Percentiles rank a stretch among this genome's conserved stretches.
Evolutionary conservation across 495 filamentous ascomycete genomes (phyloP).

Genomic region (Chaetomidium leptoderma): DNA sequence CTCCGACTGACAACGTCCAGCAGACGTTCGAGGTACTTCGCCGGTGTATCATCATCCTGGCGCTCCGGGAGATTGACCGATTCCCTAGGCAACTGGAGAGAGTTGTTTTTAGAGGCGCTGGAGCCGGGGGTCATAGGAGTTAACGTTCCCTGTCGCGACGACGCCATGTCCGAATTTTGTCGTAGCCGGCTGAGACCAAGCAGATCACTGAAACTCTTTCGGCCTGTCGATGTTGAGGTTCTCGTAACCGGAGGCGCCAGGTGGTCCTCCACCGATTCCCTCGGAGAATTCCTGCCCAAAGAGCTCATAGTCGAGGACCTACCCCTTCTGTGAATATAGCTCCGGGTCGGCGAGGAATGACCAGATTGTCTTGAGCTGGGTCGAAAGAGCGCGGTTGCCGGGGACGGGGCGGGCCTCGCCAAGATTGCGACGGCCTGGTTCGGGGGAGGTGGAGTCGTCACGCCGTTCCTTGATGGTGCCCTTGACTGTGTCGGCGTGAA

Average conservation of each 20-base stretch:
- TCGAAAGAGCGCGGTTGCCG: conserved; percentile 58
- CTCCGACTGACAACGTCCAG: conserved; percentile 74
- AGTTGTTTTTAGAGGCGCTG: conserved; percentile 65
- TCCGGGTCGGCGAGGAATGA: conserved; percentile 64
- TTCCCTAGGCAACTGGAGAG: conserved; percentile 57
- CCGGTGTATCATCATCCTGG: conserved; percentile 83
- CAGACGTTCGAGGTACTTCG: conserved; percentile 77
- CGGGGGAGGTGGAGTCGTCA: conserved; percentile 35
- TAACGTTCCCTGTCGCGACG: conserved; percentile 55
- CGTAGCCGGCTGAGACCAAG: conserved; percentile 72
- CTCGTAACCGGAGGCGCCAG: conserved; percentile 55
- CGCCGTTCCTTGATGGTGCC: conserved; percentile 45
- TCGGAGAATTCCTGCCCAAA: conserved; percentile 42
- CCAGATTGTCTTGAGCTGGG: conserved; percentile 63
- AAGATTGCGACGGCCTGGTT: conserved; percentile 24
- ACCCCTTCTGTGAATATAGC: conserved; percentile 54
- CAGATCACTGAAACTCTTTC: conserved; percentile 86
- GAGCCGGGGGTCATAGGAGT: conserved; percentile 63
- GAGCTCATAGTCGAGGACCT: conserved; percentile 92
- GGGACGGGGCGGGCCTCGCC: conserved; percentile 35
- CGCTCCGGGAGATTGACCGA: conserved; percentile 70
- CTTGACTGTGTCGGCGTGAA: conserved; percentile 47
- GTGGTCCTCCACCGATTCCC: conserved; percentile 56
- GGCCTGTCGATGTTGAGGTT: conserved; percentile 77
- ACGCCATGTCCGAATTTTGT: conserved; percentile 63